Percentiles rank a stretch among this genome's conserved stretches.
These are phyloP conservation scores for Fraxinus americana DNA, from an alignment of 257 asterid genomes.

Conservation along the genomic window DNA sequence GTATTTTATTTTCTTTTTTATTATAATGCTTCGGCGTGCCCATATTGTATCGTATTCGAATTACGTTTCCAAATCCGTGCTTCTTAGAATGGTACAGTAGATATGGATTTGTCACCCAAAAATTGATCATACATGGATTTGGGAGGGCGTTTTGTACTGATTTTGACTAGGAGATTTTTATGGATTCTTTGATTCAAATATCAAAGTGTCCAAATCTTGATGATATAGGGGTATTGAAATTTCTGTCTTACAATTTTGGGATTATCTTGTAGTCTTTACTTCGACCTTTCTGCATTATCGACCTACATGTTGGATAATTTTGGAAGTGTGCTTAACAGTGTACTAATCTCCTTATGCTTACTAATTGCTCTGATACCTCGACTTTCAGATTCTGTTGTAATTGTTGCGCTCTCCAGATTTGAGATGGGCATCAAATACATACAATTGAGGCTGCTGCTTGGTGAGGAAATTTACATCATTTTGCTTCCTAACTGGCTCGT, in stretches of 20 bases:
- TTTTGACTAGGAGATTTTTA: too few relatives aligned
- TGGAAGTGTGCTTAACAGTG: neutral
- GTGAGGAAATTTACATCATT: conserved; percentile 39
- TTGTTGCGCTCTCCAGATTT: conserved; percentile 34
- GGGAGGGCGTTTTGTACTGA: neutral
- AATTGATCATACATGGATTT: neutral
- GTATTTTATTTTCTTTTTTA: too few relatives aligned
- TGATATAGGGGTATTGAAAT: too few relatives aligned
- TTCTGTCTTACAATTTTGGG: neutral
- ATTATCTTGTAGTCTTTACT: neutral
- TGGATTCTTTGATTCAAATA: neutral
- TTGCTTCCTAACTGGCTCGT: neutral
- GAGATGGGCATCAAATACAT: conserved; percentile 52
- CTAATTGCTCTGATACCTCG: conserved; percentile 4
- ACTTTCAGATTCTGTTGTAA: conserved; percentile 46
- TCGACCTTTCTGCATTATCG: neutral
- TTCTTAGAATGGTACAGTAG: too few relatives aligned
- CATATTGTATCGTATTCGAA: too few relatives aligned
- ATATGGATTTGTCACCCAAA: neutral
- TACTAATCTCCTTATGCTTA: neutral
- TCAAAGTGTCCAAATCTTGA: neutral
- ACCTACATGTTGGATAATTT: neutral
- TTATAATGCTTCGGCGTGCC: too few relatives aligned
- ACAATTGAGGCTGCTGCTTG: conserved; percentile 56
- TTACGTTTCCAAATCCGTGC: too few relatives aligned